Conservation (phyloP, 495 filamentous ascomycete species). For the Aspergillus sparsus region DNA sequence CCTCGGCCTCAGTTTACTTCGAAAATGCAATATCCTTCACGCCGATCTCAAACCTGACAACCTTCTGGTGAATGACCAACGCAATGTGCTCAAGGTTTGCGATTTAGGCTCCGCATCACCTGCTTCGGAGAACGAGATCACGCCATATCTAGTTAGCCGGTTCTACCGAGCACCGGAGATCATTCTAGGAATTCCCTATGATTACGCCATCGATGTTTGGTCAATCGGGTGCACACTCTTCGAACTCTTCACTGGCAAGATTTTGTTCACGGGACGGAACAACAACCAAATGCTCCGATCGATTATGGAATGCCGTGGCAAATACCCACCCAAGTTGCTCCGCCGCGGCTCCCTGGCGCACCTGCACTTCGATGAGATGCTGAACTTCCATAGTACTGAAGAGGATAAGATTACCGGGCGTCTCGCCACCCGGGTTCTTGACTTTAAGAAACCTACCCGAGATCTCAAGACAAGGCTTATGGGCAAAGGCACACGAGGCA, state of each 20-base stretch:
- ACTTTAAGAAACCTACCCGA: slow-evolving; percentile 76
- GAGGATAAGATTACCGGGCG: slow-evolving; percentile 83
- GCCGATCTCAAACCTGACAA: slow-evolving; percentile 98
- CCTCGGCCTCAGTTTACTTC: slow-evolving; percentile 77
- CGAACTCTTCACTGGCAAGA: slow-evolving; percentile 96
- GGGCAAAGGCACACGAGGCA: slow-evolving; percentile 65
- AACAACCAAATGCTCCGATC: slow-evolving; percentile 97
- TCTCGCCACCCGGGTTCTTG: slow-evolving; percentile 66
- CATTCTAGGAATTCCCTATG: slow-evolving; percentile 91
- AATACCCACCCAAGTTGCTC: slow-evolving; percentile 83
- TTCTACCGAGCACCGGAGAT: slow-evolving; percentile 98
- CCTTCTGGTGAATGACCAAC: slow-evolving; percentile 82
- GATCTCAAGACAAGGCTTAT: slow-evolving; percentile 78
- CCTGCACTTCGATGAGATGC: slow-evolving; percentile 82
- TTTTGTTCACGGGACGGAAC: slow-evolving; percentile 89
- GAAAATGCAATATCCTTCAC: slow-evolving; percentile 90
- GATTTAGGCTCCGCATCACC: slow-evolving; percentile 94
- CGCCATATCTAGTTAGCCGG: slow-evolving; percentile 89
- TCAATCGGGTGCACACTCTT: slow-evolving; percentile 95
- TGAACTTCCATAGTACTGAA: slow-evolving; percentile 85
- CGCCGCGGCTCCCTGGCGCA: slow-evolving; percentile 71
- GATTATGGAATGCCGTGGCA: slow-evolving; percentile 95
- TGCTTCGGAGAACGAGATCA: slow-evolving; percentile 84
- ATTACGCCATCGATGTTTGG: slow-evolving; percentile 96
- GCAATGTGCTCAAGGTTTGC: slow-evolving; percentile 88